phyloP scores from a whole-genome alignment of 2,329 filamentous ascomycete species.

The Amylocarpus encephaloides region DNA sequence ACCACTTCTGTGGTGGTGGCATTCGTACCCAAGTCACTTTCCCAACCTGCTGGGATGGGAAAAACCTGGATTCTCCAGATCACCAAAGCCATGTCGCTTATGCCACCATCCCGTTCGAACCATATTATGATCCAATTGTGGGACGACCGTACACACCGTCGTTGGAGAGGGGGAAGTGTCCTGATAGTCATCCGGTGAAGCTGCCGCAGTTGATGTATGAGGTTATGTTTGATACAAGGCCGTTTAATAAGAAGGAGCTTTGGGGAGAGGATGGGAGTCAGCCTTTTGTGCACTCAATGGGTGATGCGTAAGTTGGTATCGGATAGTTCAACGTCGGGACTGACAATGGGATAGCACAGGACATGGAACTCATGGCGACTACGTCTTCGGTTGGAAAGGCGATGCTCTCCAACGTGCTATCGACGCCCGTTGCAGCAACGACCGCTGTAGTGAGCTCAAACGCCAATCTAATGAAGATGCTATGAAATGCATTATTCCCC shows the following conservation, averaged over 20 bases:
- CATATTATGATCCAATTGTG: conserved; percentile 3
- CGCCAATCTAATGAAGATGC: conserved; percentile 1
- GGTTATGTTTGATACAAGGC: conserved; percentile 6
- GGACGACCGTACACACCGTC: background rate
- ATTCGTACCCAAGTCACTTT: conserved; percentile 22
- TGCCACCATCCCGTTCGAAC: conserved; percentile 4
- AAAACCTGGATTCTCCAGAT: conserved; percentile 11
- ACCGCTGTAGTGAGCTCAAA: background rate
- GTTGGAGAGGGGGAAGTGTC: conserved; percentile 2
- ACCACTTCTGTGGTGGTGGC: conserved; percentile 1
- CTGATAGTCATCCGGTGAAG: conserved; percentile 1
- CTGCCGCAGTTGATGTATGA: conserved; percentile 8
- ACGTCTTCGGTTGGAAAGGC: conserved; percentile 5
- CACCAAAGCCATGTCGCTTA: conserved; percentile 13
- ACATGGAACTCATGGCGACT: conserved; percentile 4
- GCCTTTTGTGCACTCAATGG: conserved; percentile 7
- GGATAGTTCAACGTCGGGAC: background rate
- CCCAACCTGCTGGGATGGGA: conserved; percentile 18
- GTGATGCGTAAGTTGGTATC: conserved; percentile 3
- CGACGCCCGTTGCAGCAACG: background rate
- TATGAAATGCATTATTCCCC: conserved; percentile 1
- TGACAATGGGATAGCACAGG: background rate
- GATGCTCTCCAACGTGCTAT: background rate
- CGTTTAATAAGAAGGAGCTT: conserved; percentile 4
- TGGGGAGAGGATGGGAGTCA: conserved; percentile 6